Evolutionary conservation across 2,329 filamentous ascomycete species (phyloP).

Genomic region (Aspergillus tubingensis): DNA sequence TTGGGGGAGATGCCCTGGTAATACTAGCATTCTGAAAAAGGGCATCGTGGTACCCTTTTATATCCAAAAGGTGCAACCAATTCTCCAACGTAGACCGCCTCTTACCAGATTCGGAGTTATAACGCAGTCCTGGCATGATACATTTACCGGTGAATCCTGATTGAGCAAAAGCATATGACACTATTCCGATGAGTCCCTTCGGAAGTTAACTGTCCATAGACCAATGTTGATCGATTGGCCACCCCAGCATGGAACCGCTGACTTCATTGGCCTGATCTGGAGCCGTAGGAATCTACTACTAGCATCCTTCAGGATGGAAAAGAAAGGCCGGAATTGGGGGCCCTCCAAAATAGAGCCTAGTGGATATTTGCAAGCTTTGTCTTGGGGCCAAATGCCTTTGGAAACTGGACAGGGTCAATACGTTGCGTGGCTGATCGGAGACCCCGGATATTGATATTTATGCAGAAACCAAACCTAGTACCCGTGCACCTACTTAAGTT

Average conservation of each 20-base stretch:
- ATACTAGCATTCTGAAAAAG: background rate
- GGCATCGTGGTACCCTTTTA: background rate
- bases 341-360: background rate
- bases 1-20: background rate
- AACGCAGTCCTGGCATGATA: background rate
- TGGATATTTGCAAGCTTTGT: background rate
- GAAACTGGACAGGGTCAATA: no score
- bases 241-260: background rate
- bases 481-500: no score
- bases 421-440: no score
- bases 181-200: background rate
- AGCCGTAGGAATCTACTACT: background rate
- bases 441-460: no score
- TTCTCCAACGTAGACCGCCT: background rate
- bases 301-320: background rate
- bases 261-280: background rate
- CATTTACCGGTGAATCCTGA: background rate
- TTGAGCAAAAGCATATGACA: background rate
- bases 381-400: background rate
- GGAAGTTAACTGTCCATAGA: background rate
- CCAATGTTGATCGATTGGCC: background rate
- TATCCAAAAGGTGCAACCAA: background rate
- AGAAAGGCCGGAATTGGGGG: background rate
- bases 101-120: background rate
- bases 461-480: no score